Evolutionary conservation across 352 stramenopile genomes (phyloP).

Genomic region (Plasmopara halstedii): DNA sequence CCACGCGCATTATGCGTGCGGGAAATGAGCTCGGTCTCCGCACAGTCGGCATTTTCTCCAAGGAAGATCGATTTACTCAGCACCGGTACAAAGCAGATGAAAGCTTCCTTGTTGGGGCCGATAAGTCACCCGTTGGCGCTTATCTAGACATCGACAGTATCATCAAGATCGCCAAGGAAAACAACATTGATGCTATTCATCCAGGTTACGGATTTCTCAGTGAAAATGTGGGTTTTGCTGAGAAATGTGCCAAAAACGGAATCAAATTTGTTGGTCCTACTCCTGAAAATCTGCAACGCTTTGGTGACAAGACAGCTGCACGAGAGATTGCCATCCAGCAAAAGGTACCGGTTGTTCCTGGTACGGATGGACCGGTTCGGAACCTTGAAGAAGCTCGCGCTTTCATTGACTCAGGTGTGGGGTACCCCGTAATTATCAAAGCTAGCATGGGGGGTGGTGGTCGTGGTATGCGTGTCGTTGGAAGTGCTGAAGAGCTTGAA

Average conservation of each 20-base stretch:
- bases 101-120: conserved; percentile 89
- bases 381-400: conserved; percentile 82
- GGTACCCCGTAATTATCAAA: conserved; percentile 97
- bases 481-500: conserved; percentile 69
- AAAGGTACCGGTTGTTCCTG: conserved; percentile 83
- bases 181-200: conserved; percentile 93
- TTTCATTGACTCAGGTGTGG: conserved; percentile 88
- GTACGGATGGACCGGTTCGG: conserved; percentile 86
- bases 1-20: conserved; percentile 93
- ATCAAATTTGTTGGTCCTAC: conserved; percentile 96
- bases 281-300: conserved; percentile 84
- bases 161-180: conserved; percentile 88
- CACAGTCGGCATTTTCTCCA: conserved; percentile 87
- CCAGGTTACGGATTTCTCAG: conserved; percentile 97
- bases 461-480: conserved; percentile 94
- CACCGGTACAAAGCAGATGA: conserved; percentile 97
- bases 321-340: conserved; percentile 86
- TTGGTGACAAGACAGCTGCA: conserved; percentile 87
- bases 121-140: conserved; percentile 88
- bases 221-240: conserved; percentile 93
- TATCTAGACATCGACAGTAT: conserved; percentile 95
- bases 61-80: conserved; percentile 93
- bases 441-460: conserved; percentile 95
- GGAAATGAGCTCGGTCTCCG: conserved; percentile 89
- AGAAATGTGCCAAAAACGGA: conserved; percentile 85